These are phyloP conservation scores for Sclerotinia nivalis DNA, from an alignment of 2,329 filamentous ascomycete species.

Conservation along the genomic window DNA sequence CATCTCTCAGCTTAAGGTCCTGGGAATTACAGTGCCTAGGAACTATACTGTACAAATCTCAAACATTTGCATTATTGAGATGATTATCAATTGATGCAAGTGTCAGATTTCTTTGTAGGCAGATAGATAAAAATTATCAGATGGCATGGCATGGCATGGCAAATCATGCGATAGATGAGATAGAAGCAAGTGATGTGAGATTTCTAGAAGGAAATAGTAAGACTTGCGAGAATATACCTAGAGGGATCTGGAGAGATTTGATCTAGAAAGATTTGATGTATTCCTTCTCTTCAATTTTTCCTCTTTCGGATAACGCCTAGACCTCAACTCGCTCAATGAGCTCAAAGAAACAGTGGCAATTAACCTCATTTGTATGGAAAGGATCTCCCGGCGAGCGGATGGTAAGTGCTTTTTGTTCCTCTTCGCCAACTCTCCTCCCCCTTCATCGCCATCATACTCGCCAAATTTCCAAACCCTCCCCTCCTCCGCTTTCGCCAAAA, in stretches of 20 bases:
- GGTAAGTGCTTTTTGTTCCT: constrained; percentile 15
- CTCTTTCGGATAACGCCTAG: not conserved
- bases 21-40: not conserved
- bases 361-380: not conserved
- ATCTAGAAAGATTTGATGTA: not conserved
- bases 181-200: constrained; percentile 3
- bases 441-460: not conserved
- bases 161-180: constrained; percentile 17
- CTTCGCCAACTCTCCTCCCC: not conserved
- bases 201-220: constrained; percentile 15
- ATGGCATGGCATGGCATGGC: constrained; percentile 4
- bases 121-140: constrained; percentile 4
- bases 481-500: not conserved
- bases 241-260: not conserved
- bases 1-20: constrained; percentile 12
- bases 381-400: constrained; percentile 17
- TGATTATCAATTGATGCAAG: constrained; percentile 7
- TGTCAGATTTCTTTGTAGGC: constrained; percentile 3
- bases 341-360: not conserved
- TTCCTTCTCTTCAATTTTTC: not conserved
- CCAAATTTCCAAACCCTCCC: not conserved
- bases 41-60: constrained; percentile 4
- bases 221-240: not conserved
- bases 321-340: not conserved
- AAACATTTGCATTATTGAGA: constrained; percentile 11